phyloP scores from a whole-genome alignment of 257 asterid genomes.

The Solanum tacnaense region DNA sequence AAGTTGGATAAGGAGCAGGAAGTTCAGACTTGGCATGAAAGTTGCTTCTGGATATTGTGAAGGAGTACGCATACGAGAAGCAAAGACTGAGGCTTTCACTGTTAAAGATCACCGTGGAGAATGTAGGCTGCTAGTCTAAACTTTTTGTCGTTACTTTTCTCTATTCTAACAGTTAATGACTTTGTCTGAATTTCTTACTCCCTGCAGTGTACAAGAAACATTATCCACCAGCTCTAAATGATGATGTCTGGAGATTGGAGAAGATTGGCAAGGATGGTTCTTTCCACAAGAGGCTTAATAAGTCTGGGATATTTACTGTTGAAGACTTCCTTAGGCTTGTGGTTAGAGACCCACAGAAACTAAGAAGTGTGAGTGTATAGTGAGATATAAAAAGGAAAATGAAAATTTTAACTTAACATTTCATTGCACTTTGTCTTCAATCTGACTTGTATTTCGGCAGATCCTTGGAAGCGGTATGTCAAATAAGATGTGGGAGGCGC shows the following conservation, averaged over 20 bases:
- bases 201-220: slow-evolving; percentile 90
- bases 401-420: not conserved
- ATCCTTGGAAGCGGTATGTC: slow-evolving; percentile 98
- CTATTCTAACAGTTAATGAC: not conserved
- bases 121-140: slow-evolving; percentile 34
- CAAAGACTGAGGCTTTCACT: slow-evolving; percentile 89
- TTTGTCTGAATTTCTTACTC: not conserved
- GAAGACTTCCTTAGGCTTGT: slow-evolving; percentile 91
- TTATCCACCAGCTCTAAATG: slow-evolving; percentile 87
- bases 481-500: slow-evolving; percentile 98
- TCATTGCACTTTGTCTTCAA: not conserved
- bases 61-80: slow-evolving; percentile 82
- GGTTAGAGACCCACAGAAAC: slow-evolving; percentile 79
- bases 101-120: slow-evolving; percentile 98
- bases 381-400: not conserved
- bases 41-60: slow-evolving; percentile 80
- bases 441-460: slow-evolving; percentile 25
- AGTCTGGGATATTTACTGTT: slow-evolving; percentile 66
- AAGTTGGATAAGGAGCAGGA: slow-evolving; percentile 96
- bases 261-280: slow-evolving; percentile 99
- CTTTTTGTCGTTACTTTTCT: not conserved
- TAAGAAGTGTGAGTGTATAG: slow-evolving; percentile 58
- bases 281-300: slow-evolving; percentile 86
- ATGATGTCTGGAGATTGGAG: slow-evolving; percentile 98
- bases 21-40: slow-evolving; percentile 88